Conservation (phyloP, 495 filamentous ascomycete genomes). For the Neurospora pannonica region DNA sequence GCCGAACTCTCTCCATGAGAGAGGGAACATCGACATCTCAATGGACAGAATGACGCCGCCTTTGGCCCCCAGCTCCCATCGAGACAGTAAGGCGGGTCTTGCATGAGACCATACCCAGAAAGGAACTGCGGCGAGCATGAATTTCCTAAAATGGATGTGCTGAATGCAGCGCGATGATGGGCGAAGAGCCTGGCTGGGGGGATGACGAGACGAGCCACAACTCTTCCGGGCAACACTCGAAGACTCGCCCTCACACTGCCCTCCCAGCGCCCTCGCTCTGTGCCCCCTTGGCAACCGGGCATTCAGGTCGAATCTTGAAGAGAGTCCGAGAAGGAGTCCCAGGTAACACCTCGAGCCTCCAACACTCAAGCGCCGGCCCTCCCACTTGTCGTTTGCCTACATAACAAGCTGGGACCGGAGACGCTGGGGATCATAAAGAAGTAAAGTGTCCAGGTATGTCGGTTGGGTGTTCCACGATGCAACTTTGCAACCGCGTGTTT, state of each 20-base stretch:
- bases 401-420: not conserved
- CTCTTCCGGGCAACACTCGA: not conserved
- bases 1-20: not conserved
- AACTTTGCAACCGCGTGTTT: not conserved
- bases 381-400: not conserved
- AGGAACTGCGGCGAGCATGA: not conserved
- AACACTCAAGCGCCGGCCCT: not conserved
- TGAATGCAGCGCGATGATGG: not conserved
- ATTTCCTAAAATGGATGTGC: not conserved
- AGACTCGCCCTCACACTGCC: not conserved
- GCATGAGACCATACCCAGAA: not conserved
- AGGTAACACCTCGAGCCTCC: not conserved
- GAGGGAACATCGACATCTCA: not conserved
- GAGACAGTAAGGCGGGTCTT: not conserved
- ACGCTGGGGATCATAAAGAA: not conserved
- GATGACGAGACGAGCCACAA: not conserved
- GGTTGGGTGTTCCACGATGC: not conserved
- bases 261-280: not conserved
- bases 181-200: not conserved
- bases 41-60: not conserved
- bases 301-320: not conserved
- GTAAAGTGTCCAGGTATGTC: not conserved
- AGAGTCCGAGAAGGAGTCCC: not conserved
- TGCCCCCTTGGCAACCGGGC: not conserved
- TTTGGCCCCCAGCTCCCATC: not conserved